These are phyloP conservation scores for Candida anutae DNA, from an alignment of 1,139 yeast species.

Conservation along the genomic window DNA sequence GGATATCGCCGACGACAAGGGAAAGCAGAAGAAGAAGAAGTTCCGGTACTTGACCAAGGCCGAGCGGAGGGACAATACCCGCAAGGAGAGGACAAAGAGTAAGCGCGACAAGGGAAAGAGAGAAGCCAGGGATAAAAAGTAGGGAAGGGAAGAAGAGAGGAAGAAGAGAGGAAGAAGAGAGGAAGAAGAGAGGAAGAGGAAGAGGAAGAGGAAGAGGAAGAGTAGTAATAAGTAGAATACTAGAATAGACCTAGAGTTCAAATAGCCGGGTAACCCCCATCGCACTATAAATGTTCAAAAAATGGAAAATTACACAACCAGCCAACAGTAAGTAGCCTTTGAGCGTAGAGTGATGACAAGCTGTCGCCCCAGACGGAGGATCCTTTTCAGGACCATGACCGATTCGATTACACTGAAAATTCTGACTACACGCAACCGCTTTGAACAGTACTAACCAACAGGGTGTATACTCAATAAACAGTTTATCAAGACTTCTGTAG, in stretches of 20 bases:
- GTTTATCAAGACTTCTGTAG: neutral
- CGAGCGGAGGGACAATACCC: constrained; percentile 62
- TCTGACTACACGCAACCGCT: constrained; percentile 22
- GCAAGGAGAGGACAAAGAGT: constrained; percentile 41
- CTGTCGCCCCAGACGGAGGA: constrained; percentile 55
- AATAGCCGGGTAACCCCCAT: constrained; percentile 9
- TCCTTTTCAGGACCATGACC: constrained; percentile 52
- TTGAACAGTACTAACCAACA: neutral
- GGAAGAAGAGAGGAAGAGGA: neutral
- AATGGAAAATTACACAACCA: constrained; percentile 3
- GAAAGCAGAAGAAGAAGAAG: constrained; percentile 59
- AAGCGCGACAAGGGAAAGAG: constrained; percentile 13
- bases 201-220: neutral
- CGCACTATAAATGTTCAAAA: constrained; percentile 1
- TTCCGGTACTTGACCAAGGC: constrained; percentile 77
- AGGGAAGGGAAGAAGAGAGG: constrained; percentile 4
- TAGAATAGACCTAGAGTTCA: too few species aligned
- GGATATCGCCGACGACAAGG: constrained; percentile 17
- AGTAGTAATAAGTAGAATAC: neutral
- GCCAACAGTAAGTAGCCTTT: constrained; percentile 5
- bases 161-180: neutral
- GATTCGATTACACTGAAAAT: constrained; percentile 50
- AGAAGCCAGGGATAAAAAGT: too few species aligned
- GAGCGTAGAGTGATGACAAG: constrained; percentile 32
- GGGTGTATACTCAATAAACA: neutral